Base-by-base conservation (phyloP, 768 basidiomycete species). In the Lactarius sanguifluus region DNA sequence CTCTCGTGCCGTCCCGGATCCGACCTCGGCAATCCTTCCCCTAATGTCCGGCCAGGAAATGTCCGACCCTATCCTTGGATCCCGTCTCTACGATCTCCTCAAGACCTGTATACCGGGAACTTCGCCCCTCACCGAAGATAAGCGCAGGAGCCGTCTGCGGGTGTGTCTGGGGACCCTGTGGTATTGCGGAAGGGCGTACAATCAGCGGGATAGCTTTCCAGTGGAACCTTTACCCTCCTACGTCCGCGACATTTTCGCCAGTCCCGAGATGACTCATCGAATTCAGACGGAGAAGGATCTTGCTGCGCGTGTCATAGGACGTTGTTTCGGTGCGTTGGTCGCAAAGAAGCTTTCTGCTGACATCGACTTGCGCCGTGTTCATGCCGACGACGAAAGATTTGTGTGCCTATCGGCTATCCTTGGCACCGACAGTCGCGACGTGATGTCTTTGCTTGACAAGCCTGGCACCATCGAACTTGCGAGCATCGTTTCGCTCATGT, bases 181-280 rank as follows among this genome's bases (percentile, higher is more conserved):
- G 47, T 59, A 32, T 28, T 40, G 58, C 23, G 40, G 38, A 54
- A 65, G 38, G 32, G 52, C 50, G 23, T 60, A 65, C 23, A 18
- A 32, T 32, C 30, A 32, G 30, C 30, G 30, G 30, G 30, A 32
- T 7, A 32, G 30, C 30, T 32, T 32, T 32, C 30, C 6, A 32
- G 30, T 32, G 30, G 30, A 7, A 1, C 47, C 47, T 5, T 23
- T 52, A 52, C 25, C 50, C 13, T 25, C 23, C 50, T 52, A 52
- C 50, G 4, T 52, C 13, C 13, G 50, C 23, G 13, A 2, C 50
- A 13, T 25, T 15, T 25, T 52, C 50, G 50, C 50, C 50, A 25
- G n/a, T 52, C 50, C 23, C 50, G 50, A 52, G 13, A 25, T 25
- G 50, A 52, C 50, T 25, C 50, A 2, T 25, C 50, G 23, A 15